These are phyloP conservation scores for Scheffersomyces amazonensis DNA, from an alignment of 805 yeast species.

Conservation along the genomic window DNA sequence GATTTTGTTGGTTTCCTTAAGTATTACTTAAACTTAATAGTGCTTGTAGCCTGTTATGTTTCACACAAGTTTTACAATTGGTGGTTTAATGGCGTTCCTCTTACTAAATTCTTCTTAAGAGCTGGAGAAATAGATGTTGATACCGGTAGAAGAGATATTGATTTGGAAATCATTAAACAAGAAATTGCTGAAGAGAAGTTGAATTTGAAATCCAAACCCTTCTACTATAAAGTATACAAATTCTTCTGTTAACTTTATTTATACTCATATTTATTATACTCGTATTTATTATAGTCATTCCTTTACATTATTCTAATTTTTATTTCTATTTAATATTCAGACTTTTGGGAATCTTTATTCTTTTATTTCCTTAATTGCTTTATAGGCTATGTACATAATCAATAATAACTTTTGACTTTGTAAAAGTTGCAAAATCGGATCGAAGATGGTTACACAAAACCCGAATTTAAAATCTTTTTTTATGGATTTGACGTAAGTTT, in stretches of 20 bases:
- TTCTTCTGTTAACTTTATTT: conserved; percentile 18
- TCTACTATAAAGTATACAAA: conserved; percentile 10
- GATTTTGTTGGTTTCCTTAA: conserved; percentile 48
- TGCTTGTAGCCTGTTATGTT: conserved; percentile 43
- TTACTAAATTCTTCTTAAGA: conserved; percentile 35
- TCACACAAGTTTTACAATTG: conserved; percentile 49
- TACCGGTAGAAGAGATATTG: conserved; percentile 59
- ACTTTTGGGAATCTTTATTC: too few relatives aligned
- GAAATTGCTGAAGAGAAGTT: conserved; percentile 47
- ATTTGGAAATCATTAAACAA: conserved; percentile 49
- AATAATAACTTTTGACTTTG: too few relatives aligned
- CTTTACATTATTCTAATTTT: too few relatives aligned
- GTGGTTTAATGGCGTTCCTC: conserved; percentile 18
- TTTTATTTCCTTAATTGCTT: too few relatives aligned
- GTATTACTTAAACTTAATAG: conserved; percentile 48
- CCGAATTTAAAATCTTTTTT: too few relatives aligned
- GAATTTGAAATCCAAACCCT: conserved; percentile 8
- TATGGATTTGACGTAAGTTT: too few relatives aligned
- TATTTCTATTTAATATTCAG: too few relatives aligned
- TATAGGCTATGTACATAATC: too few relatives aligned
- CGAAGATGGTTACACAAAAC: too few relatives aligned
- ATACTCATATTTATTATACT: too few relatives aligned
- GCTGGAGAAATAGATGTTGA: conserved; percentile 57
- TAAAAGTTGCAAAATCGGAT: too few relatives aligned
- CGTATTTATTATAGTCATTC: too few relatives aligned